These are phyloP conservation scores for Colletotrichum tabaci DNA, from an alignment of 2,329 filamentous ascomycete genomes.

Conservation along the genomic window DNA sequence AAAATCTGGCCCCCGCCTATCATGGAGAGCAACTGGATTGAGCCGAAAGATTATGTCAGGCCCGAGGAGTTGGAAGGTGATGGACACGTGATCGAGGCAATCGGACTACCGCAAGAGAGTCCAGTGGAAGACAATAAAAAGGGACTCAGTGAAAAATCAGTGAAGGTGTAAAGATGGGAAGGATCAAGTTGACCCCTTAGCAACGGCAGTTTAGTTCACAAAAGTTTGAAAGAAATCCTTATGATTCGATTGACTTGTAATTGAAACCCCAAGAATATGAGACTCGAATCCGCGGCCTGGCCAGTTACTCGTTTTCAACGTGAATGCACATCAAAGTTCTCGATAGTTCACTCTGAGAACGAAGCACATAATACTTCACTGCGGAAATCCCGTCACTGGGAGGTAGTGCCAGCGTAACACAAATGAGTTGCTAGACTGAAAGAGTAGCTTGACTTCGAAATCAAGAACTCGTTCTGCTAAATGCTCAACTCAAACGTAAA, in stretches of 20 bases:
- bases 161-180: background rate
- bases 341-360: no score
- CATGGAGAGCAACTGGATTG: conserved; percentile 42
- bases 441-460: no score
- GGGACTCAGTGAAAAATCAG: conserved; percentile 11
- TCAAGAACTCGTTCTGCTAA: background rate
- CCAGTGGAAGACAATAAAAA: background rate
- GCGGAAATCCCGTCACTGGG: no score
- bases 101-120: background rate
- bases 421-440: background rate
- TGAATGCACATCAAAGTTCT: no score
- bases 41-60: conserved; percentile 42
- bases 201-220: no score
- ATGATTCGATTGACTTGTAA: no score
- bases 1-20: conserved; percentile 42
- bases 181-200: background rate
- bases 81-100: conserved; percentile 27
- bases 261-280: no score
- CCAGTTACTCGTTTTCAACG: no score
- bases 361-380: no score
- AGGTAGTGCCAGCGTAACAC: no score
- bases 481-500: conserved; percentile 47
- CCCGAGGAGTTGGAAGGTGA: conserved; percentile 31
- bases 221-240: no score
- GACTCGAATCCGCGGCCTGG: no score